Percentiles rank a stretch among this genome's conserved stretches.
Conservation (phyloP, 495 filamentous ascomycete genomes). For the Halenospora varia region DNA sequence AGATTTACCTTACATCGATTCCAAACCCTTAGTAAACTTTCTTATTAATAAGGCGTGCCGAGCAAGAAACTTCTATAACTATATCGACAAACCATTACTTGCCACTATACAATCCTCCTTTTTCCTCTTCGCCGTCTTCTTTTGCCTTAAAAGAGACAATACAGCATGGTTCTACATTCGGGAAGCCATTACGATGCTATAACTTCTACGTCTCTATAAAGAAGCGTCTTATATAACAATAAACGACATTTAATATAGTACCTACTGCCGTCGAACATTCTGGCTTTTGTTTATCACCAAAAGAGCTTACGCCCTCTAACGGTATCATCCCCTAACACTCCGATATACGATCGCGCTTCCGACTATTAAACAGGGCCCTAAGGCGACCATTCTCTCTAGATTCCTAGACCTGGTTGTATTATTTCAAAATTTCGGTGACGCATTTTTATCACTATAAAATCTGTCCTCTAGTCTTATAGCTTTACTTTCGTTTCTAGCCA, state of each 20-base stretch:
- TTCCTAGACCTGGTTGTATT: background rate
- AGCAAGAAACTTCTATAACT: background rate
- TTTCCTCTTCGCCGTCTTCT: conserved; percentile 25
- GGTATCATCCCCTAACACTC: conserved; percentile 13
- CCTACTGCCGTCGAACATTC: conserved; percentile 11
- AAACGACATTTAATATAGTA: background rate
- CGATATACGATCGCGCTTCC: conserved; percentile 10
- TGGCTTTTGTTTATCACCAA: conserved; percentile 21
- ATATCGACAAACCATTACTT: conserved; percentile 1
- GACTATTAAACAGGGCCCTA: background rate
- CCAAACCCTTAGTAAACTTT: background rate
- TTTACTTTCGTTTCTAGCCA: background rate
- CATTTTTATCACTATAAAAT: conserved; percentile 5
- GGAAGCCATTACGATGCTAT: conserved; percentile 17
- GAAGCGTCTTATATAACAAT: conserved; percentile 7
- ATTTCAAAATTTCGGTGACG: conserved; percentile 5
- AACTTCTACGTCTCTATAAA: conserved; percentile 10
- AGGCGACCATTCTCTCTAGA: conserved; percentile 3
- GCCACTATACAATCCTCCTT: conserved; percentile 26
- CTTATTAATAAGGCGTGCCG: conserved; percentile 3
- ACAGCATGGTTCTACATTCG: conserved; percentile 15
- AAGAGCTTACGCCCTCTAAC: conserved; percentile 14
- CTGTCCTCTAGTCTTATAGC: background rate
- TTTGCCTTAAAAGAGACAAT: conserved; percentile 4
- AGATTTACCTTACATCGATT: background rate